Evolutionary conservation across 1,284 basidiomycete genomes (phyloP), one percentile per base, ranked within the genome.

Genomic region (Melanopsichium pennsylvanicum): DNA sequence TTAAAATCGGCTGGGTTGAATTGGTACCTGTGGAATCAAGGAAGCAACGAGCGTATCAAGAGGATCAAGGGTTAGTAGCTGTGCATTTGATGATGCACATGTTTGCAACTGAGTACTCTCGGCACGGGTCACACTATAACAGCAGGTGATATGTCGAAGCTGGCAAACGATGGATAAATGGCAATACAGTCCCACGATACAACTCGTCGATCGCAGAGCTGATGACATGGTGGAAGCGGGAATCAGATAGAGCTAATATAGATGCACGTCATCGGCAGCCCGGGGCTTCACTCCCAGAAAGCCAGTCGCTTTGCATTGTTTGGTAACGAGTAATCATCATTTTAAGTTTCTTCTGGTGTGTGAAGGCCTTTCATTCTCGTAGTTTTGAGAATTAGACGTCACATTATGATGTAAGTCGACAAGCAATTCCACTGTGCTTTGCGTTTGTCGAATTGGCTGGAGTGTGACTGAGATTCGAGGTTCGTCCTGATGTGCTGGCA

Each of bases 1-100:
- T 94, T 94, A 83, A 92, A 92, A 37, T 95, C 87, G 81, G 91
- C 88, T 16, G 91, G 88, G 84, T 97, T 97, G 84, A 97, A 97
- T 81, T 97, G 94, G 84, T 96, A 96, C 51, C 93, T 96, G 71
- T 62, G 19, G 29, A 52, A 38, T 22, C 40, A 40, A 52, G 27
- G 18, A 44, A 26, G 50, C 26, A 15, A 1, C n/a, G 23, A 27
- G 23, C 18, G 19, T n/a, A 8, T 15, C 43, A 46, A 12, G 12
- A 21, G 29, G 39, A 26, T 29, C 0, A 22, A 32, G 5, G 16
- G 55, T 55, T 51, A 66, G 52, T 47, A 35, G n/a, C n/a, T n/a
- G n/a, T n/a, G 7, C 27, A 29, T 7, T 29, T 29, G 27, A 29
- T 29, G 8, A 29, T 29, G 27, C 27, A 29, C 13, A n/a, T n/a